These are phyloP conservation scores for Fusarium buxicola DNA, from an alignment of 2,329 filamentous ascomycete genomes.

Conservation along the genomic window DNA sequence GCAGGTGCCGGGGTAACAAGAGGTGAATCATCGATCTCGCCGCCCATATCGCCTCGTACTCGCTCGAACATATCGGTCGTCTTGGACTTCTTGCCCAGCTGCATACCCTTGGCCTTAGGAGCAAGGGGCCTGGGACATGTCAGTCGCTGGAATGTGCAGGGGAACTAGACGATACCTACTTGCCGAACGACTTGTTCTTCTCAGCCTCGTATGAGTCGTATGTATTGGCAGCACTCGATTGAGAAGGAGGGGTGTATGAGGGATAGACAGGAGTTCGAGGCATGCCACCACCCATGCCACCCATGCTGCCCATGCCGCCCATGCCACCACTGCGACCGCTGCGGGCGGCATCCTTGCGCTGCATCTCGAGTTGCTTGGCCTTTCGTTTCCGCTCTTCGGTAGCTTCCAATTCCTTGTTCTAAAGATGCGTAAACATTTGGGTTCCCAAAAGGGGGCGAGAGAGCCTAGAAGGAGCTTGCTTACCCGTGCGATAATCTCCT, in stretches of 20 bases:
- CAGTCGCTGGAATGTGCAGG: constrained; percentile 8
- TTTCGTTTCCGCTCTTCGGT: constrained; percentile 98
- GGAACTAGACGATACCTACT: constrained; percentile 61
- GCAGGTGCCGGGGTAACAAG: constrained; percentile 70
- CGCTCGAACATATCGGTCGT: constrained; percentile 97
- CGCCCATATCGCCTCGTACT: constrained; percentile 90
- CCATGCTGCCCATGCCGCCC: constrained; percentile 48
- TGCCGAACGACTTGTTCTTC: constrained; percentile 91
- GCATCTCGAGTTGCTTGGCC: constrained; percentile 98
- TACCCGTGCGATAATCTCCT: constrained; percentile 95
- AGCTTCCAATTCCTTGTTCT: constrained; percentile 99
- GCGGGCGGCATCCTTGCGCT: constrained; percentile 94
- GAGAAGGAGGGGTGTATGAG: constrained; percentile 84
- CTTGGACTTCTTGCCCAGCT: constrained; percentile 98
- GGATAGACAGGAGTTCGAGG: constrained; percentile 86
- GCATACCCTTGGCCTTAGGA: constrained; percentile 96
- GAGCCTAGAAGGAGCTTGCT: constrained; percentile 40
- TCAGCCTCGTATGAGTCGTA: constrained; percentile 97
- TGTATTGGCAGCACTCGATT: constrained; percentile 79
- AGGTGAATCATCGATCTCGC: constrained; percentile 82
- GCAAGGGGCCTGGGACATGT: constrained; percentile 64
- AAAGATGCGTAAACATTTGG: constrained; percentile 43
- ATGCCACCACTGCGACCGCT: constrained; percentile 61
- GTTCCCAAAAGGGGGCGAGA: background rate
- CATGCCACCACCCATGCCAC: constrained; percentile 57